Conservation (phyloP, 257 asterid genomes). For the Vinca minor region DNA sequence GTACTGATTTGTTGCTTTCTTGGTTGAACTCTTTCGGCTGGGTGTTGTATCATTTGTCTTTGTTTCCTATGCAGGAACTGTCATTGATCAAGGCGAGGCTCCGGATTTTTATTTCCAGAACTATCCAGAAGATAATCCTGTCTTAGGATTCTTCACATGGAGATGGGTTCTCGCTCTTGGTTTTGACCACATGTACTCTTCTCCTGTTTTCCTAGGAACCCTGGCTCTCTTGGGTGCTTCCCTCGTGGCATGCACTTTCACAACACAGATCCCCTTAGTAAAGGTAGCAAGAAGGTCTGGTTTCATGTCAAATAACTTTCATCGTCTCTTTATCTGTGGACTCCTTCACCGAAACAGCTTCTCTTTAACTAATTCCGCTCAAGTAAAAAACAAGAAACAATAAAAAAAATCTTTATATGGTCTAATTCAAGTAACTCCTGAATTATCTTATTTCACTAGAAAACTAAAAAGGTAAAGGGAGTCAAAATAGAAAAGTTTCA, state of each 20-base stretch:
- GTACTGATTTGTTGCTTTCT: background rate
- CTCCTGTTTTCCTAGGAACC: conserved; percentile 68
- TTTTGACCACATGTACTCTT: conserved; percentile 83
- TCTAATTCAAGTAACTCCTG: background rate
- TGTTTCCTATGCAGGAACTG: conserved; percentile 43
- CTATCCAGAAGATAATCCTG: conserved; percentile 61
- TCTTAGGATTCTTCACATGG: conserved; percentile 64
- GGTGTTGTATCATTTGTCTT: background rate
- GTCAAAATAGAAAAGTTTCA: conserved; percentile 11
- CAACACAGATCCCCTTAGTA: conserved; percentile 72
- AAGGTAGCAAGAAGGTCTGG: conserved; percentile 87
- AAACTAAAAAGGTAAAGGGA: background rate
- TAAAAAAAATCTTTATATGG: background rate
- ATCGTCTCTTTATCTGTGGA: background rate
- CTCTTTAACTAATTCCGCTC: background rate
- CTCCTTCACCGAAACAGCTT: background rate
- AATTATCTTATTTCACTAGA: background rate
- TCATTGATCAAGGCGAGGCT: conserved; percentile 66
- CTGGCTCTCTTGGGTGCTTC: conserved; percentile 67
- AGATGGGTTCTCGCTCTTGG: conserved; percentile 79
- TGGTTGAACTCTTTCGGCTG: background rate
- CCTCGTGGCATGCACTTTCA: conserved; percentile 80
- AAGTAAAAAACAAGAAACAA: too few relatives aligned
- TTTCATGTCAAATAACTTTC: conserved; percentile 9
- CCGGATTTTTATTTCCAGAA: conserved; percentile 56